phyloP scores from a whole-genome alignment of 2,329 filamentous ascomycete genomes.

The Xenoacremonium recifei region DNA sequence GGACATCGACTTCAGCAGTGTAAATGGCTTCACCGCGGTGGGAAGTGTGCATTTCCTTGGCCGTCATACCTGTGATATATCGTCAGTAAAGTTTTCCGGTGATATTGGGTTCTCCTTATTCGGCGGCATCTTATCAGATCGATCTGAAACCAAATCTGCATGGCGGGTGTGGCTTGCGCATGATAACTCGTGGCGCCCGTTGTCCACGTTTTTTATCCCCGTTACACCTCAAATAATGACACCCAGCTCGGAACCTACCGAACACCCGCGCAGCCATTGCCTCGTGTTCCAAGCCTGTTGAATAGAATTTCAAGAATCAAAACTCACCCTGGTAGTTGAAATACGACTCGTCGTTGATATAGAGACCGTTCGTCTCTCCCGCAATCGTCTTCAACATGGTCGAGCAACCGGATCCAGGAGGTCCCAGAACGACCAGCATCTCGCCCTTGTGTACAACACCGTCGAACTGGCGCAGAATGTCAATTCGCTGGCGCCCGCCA shows the following conservation, averaged over 20 bases:
- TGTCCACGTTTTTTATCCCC: no score
- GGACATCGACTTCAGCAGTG: slow-evolving; percentile 79
- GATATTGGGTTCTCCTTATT: no score
- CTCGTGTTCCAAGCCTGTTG: neutral
- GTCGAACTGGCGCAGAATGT: slow-evolving; percentile 68
- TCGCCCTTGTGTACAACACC: slow-evolving; percentile 69
- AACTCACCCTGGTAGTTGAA: slow-evolving; percentile 76
- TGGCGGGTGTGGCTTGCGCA: no score
- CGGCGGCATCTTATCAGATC: no score
- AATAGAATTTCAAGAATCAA: neutral
- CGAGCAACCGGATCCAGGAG: slow-evolving; percentile 73
- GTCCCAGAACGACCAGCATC: slow-evolving; percentile 74
- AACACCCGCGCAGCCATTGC: no score
- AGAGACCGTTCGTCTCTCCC: slow-evolving; percentile 79
- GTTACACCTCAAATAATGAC: no score
- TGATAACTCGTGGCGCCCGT: no score
- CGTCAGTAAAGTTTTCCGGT: no score
- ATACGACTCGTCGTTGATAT: slow-evolving; percentile 65
- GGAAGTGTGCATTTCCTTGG: slow-evolving; percentile 72
- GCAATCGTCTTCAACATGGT: slow-evolving; percentile 83
- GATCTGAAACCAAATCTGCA: no score
- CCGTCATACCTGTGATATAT: slow-evolving; percentile 51
- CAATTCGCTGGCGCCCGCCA: slow-evolving; percentile 55
- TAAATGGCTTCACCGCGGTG: slow-evolving; percentile 87
- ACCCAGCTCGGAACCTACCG: no score